Base-by-base conservation (phyloP, 768 basidiomycete species). In the Termitomyces sp. region DNA sequence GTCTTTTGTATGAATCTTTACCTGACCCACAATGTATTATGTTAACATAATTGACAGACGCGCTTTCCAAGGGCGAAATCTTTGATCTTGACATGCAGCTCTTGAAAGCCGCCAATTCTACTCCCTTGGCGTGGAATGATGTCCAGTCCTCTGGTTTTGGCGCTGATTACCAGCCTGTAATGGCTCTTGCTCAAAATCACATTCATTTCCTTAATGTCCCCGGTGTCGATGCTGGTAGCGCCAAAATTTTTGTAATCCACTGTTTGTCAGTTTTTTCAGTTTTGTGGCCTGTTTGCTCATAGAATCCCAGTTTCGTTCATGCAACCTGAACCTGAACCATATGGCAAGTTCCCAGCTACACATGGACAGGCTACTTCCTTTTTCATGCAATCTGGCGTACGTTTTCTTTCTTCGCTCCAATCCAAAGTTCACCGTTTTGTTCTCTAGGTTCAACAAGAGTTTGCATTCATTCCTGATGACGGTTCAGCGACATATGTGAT, bases 171-270 rank as follows among this genome's bases (percentile, higher is more conserved):
- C 69, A 82, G 36, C 87, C 89, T 16, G 84, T 87, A 58, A 86
- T 91, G 81, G 90, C 87, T 0, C 76, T 92, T 38, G 91, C 92
- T 10, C 85, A 91, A 64, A 95, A 95, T 69, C 93, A 95, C 67
- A 77, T 95, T 54, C 84, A 88, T 69, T 94, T 92, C 80, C 75
- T 94, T 24, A 76, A 89, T 59, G 84, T 90, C 2, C 88, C 90
- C 9, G 78, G 76, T 24, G 76, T 80, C 7, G 57, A 81, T n/a
- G 80, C 87, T 20, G 92, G 92, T 12, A 82, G 79, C 42, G 87
- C 85, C 2, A 75, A 85, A 54, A 87, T 94, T 57, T 95, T 91
- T 62, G 91, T 94, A 28, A 90, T 95, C 59, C 93, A 95, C 70
- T 95, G 90, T 88, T 65, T 63, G 87, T 75, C 3, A 10, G 35